Base-by-base conservation (phyloP, 139 green algal genomes). In the Closterium sp. region DNA sequence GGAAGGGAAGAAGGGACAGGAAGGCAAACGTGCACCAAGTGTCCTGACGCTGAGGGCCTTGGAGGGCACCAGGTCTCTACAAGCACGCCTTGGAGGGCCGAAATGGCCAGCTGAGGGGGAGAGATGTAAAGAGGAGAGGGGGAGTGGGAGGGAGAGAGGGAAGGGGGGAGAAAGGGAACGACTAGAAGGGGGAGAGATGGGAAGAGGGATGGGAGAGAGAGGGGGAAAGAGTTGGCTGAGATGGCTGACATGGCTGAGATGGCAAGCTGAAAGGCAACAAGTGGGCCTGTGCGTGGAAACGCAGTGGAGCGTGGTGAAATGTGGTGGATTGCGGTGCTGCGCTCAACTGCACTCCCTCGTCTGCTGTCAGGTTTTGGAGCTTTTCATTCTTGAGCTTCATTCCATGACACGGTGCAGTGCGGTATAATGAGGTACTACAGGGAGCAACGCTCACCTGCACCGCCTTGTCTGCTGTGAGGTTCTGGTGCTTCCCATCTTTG, bases 211-310 rank as follows among this genome's bases (percentile, higher is more conserved):
- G 99, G 96, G 89, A 99, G 97, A 2, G 88, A 93, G 7, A 98
- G 95, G 94, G 99, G 99, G 90, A 99, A 97, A 88, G 99, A 98
- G 93, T 99, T 98, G 4, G 94, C 95, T 36, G 99, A 93, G 36
- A 99, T 97, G 92, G 93, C 96, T 95, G 99, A 97, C 90, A 96
- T 94, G 6, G 96, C 95, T 5, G 93, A 90, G 86, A 99, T 98
- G 86, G 97, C 98, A 25, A 96, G 96, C 90, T 97, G 96, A n/a
- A 97, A 94, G 3, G 95, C 94, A 85, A n/a, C n/a, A n/a, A n/a
- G n/a, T n/a, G n/a, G n/a, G n/a, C 5, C 36, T 55, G 36, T 55
- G 36, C 36, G 36, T 4, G 4, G 36, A 55, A 55, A 55, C 6
- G 36, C 36, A 55, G 36, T 55, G 36, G 6, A 6, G 6, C 36